phyloP scores from a whole-genome alignment of 345 rosid species.

The Linum lewisii region DNA sequence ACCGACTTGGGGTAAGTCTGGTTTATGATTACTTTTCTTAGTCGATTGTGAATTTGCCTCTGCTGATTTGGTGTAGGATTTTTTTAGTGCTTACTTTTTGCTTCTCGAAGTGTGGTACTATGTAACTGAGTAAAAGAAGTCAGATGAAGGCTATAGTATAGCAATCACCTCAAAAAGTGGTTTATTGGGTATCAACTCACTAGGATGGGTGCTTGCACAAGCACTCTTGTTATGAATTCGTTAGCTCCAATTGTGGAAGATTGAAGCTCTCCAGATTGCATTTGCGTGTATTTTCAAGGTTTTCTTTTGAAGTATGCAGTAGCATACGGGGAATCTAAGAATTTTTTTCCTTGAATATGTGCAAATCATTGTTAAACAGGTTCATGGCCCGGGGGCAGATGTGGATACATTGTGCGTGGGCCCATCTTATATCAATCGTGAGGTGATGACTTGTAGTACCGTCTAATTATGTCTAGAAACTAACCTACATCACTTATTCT shows the following conservation, averaged over 20 bases:
- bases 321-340: background rate
- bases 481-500: background rate
- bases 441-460: slow-evolving; percentile 2
- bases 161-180: background rate
- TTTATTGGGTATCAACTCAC: background rate
- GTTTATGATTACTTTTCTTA: background rate
- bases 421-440: slow-evolving; percentile 10
- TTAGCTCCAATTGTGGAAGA: background rate
- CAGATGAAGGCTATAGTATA: background rate
- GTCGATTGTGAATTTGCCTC: background rate
- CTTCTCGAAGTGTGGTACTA: background rate
- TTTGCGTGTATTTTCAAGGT: background rate
- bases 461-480: background rate
- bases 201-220: background rate
- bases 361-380: background rate
- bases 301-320: background rate
- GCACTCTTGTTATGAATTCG: background rate
- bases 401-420: slow-evolving; percentile 9
- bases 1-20: slow-evolving; percentile 7
- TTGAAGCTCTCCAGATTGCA: background rate
- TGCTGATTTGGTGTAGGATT: background rate
- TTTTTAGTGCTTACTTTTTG: background rate
- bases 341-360: background rate
- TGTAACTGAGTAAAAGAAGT: background rate
- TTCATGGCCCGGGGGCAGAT: slow-evolving; percentile 9